Base-by-base conservation (phyloP, 1,139 yeast genomes). In the Yamadazyma epiphylla region DNA sequence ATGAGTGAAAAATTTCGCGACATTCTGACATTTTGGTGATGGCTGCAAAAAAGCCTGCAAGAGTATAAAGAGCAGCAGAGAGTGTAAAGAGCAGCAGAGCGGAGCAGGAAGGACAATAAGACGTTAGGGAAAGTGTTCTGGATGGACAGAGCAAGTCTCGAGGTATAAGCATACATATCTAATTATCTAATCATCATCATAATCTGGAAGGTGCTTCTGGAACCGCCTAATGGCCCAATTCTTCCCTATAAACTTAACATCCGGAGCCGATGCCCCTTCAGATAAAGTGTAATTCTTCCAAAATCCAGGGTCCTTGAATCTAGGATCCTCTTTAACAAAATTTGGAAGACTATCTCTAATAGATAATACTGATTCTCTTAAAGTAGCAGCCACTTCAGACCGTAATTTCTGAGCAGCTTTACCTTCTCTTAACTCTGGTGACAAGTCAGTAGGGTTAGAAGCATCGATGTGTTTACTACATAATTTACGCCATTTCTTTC, bases 221-320 rank as follows among this genome's bases (percentile, higher is more conserved):
- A 79, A 66, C 43, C 86, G 66, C 51, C 73, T 75, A 15, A 81
- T 71, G 2, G 94, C 94, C 91, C 94, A 83, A 49, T 83, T 83
- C 47, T 77, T 61, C 2, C 94, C 94, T 13, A 81, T 65, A 40
- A 83, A 82, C 41, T 76, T 57, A 20, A 83, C 74, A 34, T 77
- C 83, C 1, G 82, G 81, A 39, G 77, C 87, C 36, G 79, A 71
- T 23, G 51, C 57, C 5, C 94, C 94, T 50, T 81, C 86, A 1
- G 80, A 55, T 3, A 39, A 30, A 5, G 91, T 83, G 48, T 68
- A 83, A 19, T 60, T 53, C 39, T 66, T 73, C 96, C 96, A 88
- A 64, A 81, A 88, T 15, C 55, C 58, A 1, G 87, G 87, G 24
- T 70, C 70, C 34, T 67, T 74, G 44, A 87, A 80, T 36, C 89